Conservation (phyloP, 139 green algal species). For the Desmodesmus armatus region DNA sequence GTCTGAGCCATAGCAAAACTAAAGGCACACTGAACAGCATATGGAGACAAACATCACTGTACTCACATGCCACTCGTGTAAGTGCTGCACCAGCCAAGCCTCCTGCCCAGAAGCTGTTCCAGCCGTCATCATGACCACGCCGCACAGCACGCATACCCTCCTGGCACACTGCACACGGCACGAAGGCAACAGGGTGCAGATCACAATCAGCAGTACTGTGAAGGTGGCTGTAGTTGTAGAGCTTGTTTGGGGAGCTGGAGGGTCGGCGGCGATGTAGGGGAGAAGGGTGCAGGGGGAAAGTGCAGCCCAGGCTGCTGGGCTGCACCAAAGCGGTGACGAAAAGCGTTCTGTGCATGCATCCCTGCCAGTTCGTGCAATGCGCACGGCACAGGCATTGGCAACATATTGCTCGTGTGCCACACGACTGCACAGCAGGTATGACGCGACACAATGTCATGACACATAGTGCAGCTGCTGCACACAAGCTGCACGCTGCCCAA, state of each 20-base stretch:
- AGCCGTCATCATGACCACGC: background rate
- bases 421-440: background rate
- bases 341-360: background rate
- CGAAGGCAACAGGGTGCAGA: background rate
- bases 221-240: too few species aligned
- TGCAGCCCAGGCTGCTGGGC: background rate
- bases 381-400: background rate
- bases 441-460: background rate
- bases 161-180: background rate
- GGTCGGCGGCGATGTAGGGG: too few species aligned
- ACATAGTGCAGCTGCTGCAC: background rate
- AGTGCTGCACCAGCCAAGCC: too few species aligned
- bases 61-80: too few species aligned
- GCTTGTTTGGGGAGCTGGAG: too few species aligned
- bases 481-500: background rate
- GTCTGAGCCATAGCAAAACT: too few species aligned
- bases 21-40: too few species aligned
- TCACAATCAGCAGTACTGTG: background rate
- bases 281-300: background rate
- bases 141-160: slow-evolving; percentile 5
- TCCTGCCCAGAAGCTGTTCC: slow-evolving; percentile 41
- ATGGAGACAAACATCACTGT: too few species aligned
- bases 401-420: background rate
- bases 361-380: background rate
- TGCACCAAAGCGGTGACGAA: background rate